Percentiles rank a stretch among this genome's conserved stretches.
Conservation (phyloP, 1,284 basidiomycete species). For the Ustilago xerochloae region DNA sequence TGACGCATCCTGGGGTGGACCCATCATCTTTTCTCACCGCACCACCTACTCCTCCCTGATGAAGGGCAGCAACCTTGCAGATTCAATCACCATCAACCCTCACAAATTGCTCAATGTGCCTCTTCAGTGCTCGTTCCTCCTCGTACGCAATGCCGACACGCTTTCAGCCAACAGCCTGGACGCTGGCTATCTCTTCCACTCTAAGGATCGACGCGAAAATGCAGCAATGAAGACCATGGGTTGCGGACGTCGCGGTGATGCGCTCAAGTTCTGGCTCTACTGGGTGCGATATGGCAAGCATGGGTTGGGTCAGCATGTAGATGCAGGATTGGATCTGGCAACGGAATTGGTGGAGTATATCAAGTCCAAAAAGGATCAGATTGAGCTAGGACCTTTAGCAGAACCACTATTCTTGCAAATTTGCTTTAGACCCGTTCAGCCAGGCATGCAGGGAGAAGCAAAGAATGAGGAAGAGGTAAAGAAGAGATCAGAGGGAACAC, state of each 20-base stretch:
- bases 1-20: constrained; percentile 70
- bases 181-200: constrained; percentile 70
- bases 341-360: constrained; percentile 45
- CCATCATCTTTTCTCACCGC: constrained; percentile 65
- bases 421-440: constrained; percentile 55
- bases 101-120: constrained; percentile 70
- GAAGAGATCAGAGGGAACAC: constrained; percentile 23
- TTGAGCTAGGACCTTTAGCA: constrained; percentile 58
- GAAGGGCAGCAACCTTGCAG: constrained; percentile 59
- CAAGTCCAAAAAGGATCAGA: constrained; percentile 8
- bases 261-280: constrained; percentile 69
- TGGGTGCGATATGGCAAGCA: constrained; percentile 68
- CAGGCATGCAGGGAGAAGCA: neutral
- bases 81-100: constrained; percentile 69
- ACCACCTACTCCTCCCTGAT: constrained; percentile 44
- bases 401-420: constrained; percentile 61
- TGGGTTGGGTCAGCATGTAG: constrained; percentile 65
- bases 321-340: constrained; percentile 52
- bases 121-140: constrained; percentile 69
- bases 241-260: constrained; percentile 69
- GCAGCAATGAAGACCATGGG: constrained; percentile 64
- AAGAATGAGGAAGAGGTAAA: constrained; percentile 11
- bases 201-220: constrained; percentile 39
- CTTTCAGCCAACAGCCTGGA: constrained; percentile 68
- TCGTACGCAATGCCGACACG: constrained; percentile 64